Conservation (phyloP, 306 rosid genomes). For the Biancaea sappan region DNA sequence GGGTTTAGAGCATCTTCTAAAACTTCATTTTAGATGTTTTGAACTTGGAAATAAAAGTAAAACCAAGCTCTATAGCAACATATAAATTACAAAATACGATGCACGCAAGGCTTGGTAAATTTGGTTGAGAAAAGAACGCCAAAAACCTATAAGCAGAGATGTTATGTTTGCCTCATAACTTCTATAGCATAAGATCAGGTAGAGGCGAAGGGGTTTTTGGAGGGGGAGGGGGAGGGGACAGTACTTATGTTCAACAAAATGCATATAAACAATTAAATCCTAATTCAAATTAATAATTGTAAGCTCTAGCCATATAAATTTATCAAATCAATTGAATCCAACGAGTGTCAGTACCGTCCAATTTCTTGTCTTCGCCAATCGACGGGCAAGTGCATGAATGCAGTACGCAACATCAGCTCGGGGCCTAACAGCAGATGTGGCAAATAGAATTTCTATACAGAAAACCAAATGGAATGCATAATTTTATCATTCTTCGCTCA, state of each 20-base stretch:
- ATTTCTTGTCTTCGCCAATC: slow-evolving; percentile 87
- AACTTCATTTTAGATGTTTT: neutral
- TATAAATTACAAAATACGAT: neutral
- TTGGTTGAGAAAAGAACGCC: neutral
- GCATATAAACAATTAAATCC: slow-evolving; percentile 10
- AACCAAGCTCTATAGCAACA: neutral
- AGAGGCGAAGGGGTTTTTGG: neutral
- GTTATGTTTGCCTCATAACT: neutral
- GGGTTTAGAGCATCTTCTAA: neutral
- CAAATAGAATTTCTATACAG: slow-evolving; percentile 50
- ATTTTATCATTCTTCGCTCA: neutral
- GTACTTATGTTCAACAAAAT: slow-evolving; percentile 20
- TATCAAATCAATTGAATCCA: slow-evolving; percentile 17
- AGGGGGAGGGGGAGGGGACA: neutral
- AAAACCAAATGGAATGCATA: neutral
- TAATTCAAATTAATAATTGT: slow-evolving; percentile 5
- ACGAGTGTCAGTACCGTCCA: slow-evolving; percentile 79
- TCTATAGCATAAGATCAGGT: neutral
- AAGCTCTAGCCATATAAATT: neutral
- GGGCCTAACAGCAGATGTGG: slow-evolving; percentile 86
- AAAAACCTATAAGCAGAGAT: neutral
- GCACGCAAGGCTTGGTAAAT: neutral
- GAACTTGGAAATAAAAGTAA: neutral
- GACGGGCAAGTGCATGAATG: slow-evolving; percentile 87
- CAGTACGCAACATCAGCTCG: slow-evolving; percentile 99